Conservation (phyloP, 2,329 filamentous ascomycete genomes). For the Xylaria arbuscula region DNA sequence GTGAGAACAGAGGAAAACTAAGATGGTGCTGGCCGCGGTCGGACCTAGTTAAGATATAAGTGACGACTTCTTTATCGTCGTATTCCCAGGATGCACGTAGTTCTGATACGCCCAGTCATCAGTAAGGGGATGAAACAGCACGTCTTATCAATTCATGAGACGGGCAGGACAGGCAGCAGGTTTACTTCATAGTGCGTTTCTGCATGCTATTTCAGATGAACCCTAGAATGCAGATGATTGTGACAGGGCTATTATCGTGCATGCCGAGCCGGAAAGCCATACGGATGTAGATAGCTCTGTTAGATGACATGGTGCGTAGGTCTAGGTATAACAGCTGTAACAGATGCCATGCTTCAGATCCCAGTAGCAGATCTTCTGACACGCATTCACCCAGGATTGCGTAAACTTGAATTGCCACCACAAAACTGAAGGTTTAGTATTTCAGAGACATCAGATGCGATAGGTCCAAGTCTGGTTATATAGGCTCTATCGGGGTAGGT, state of each 20-base stretch:
- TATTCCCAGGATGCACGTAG: background rate
- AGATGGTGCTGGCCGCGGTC: background rate
- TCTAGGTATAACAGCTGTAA: conserved; percentile 23
- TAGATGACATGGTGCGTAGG: background rate
- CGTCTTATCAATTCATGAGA: conserved; percentile 3
- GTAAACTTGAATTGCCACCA: conserved; percentile 8
- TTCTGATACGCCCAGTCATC: conserved; percentile 14
- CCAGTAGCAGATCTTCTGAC: conserved; percentile 37
- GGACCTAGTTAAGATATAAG: conserved; percentile 11
- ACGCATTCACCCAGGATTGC: conserved; percentile 15
- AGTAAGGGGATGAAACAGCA: conserved; percentile 1
- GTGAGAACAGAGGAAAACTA: background rate
- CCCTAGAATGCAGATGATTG: conserved; percentile 6
- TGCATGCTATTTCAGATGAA: conserved; percentile 22
- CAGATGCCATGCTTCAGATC: conserved; percentile 30
- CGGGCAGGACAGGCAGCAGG: background rate
- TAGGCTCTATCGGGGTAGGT: background rate
- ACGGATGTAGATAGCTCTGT: conserved; percentile 11
- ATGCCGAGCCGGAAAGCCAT: conserved; percentile 6
- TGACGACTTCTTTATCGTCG: background rate
- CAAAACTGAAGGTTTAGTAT: background rate
- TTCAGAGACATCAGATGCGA: background rate
- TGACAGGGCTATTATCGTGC: conserved; percentile 2
- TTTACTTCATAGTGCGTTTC: background rate
- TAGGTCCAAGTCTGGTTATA: background rate